phyloP scores from a whole-genome alignment of 2,329 filamentous ascomycete species.

The Stemphylium vesicarium region DNA sequence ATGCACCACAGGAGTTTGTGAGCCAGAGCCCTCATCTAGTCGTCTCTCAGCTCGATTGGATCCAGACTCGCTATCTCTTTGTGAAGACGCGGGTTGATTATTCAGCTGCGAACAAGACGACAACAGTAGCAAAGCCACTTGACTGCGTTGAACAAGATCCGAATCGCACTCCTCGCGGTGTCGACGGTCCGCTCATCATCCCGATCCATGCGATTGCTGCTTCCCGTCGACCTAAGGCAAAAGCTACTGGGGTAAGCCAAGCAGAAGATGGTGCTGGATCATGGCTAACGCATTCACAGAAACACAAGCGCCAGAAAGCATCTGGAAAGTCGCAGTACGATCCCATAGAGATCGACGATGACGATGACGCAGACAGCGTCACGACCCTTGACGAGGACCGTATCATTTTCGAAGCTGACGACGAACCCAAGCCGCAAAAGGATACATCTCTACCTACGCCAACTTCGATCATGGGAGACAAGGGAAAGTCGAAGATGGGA shows the following conservation, averaged over 20 bases:
- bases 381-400: slow-evolving; percentile 59
- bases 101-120: not conserved
- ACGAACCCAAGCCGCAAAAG: slow-evolving; percentile 12
- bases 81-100: slow-evolving; percentile 49
- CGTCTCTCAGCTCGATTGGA: slow-evolving; percentile 79
- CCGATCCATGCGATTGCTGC: slow-evolving; percentile 60
- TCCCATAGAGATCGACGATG: slow-evolving; percentile 47
- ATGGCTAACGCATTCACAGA: slow-evolving; percentile 17
- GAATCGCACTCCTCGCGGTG: slow-evolving; percentile 50
- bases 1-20: slow-evolving; percentile 68
- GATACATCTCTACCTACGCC: slow-evolving; percentile 30
- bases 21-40: slow-evolving; percentile 69
- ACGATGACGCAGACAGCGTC: slow-evolving; percentile 55
- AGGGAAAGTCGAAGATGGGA: slow-evolving; percentile 35
- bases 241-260: slow-evolving; percentile 18
- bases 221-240: slow-evolving; percentile 47
- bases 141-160: slow-evolving; percentile 52
- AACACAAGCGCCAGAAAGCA: slow-evolving; percentile 39
- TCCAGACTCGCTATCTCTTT: slow-evolving; percentile 86
- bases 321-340: slow-evolving; percentile 40
- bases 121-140: slow-evolving; percentile 27
- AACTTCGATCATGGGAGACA: slow-evolving; percentile 31
- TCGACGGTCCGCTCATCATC: slow-evolving; percentile 53
- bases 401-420: slow-evolving; percentile 46
- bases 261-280: not conserved